Evolutionary conservation across 2,329 filamentous ascomycete species (phyloP), one percentile per base, ranked within the genome.

Genomic region (Alternaria sp.): DNA sequence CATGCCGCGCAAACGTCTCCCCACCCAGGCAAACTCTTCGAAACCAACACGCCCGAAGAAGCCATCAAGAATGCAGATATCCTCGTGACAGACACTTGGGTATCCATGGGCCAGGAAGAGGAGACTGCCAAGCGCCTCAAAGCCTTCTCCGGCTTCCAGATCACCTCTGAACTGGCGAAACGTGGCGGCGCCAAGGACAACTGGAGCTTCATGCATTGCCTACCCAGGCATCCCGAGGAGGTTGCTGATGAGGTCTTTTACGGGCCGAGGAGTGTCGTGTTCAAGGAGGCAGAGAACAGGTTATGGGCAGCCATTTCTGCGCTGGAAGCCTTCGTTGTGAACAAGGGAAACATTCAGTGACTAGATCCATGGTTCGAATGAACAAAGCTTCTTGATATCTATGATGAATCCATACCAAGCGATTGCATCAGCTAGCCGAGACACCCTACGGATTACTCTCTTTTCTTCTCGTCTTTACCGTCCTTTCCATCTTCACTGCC

Each of bases 171-270:
- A 43, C 83, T 99, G 68, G 94, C 93, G 2, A 87, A 89, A 79
- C 86, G 89, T 51, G 94, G 93, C 43, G 94, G 93, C 20, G 95
- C 95, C 42, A 96, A 95, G 78, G 84, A 90, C 14, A 86, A 87
- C 64, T 99, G 95, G 95, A 93, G 92, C 80, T 99, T 99, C 78
- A 97, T 99, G 95, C 95, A 99, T 83, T 99, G 95, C 78, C 81
- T 99, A 60, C 95, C 95, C 14, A 87, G 95, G 64, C 94, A 99
- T 76, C 87, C 87, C 0, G 94, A 99, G 79, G 95, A 99, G 81
- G 95, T 99, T 34, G 88, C 87, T 59, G 94, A 99, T 73, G 93
- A 95, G 74, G 94, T 99, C 2, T 98, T 99, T 76, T 97, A 98
- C 79, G 89, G 92, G 48, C 84, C 87, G 0, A 86, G 90, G 72